Evolutionary conservation across 1,284 basidiomycete species (phyloP), one percentile per base, ranked within the genome.

Genomic region (Malassezia caprae): DNA sequence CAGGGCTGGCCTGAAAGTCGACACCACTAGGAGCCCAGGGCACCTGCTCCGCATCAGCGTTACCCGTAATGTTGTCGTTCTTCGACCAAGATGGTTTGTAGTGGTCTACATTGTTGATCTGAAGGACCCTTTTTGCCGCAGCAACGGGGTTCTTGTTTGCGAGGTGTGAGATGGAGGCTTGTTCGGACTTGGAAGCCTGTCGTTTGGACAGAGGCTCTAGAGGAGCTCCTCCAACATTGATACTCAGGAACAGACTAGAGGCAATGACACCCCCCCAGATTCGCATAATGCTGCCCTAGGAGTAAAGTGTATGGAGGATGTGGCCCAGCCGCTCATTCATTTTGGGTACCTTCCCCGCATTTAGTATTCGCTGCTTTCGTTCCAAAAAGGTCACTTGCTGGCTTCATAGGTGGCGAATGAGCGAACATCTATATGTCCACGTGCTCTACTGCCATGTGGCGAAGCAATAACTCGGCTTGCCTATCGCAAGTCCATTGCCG

Each of bases 101-200:
- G 19, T 50, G 37, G 6, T 56, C 44, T 26, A 69, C 61, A 43
- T 35, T 58, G 17, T 62, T 58, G 21, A 65, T 52, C 3, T 39
- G 37, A 8, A 61, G 51, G 30, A 63, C 65, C 10, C 51, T 53
- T 21, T 59, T 53, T 10, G 69, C 66, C 1, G 69, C 69, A 8
- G 43, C 54, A 23, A 68, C 57, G 3, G 68, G 68, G 45, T 72
- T 61, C 19, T 10, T n/a, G 10, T 41, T 41, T 5, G 39, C 39
- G 24, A 26, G 19, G 4, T 41, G 8, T 13, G 12, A 23, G 15
- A 41, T 41, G 21, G 19, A 5, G 12, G 39, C 39, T 26, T 41
- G 21, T 15, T 41, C 13, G 13, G 39, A 3, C 8, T 41, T 24
- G 4, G 39, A 21, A 19, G 39, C 39, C 12, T 41, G 39, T 13